Evolutionary conservation across 495 filamentous ascomycete genomes (phyloP), one percentile per base, ranked within the genome.

Genomic region (Hypoxylon fuscum): DNA sequence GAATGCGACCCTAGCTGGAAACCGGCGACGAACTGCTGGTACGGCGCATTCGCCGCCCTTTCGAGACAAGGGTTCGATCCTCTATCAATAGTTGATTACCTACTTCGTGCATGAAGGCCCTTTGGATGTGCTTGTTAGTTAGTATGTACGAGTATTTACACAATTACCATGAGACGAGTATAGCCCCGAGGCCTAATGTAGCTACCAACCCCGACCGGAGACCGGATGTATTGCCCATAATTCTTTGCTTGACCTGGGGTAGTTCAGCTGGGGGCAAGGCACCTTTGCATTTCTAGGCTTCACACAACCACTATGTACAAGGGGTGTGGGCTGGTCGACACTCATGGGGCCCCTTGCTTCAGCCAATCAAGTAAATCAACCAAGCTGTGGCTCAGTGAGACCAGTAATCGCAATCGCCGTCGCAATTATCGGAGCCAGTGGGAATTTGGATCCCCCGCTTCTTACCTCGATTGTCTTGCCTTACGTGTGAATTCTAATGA

Each of bases 1-100:
- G 31, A 49, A 21, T 6, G n/a, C 27, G 10, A 49, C 12, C 45
- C 45, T n/a, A n/a, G n/a, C 45, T 49, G 21, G 20, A 27, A 27
- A 8, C 25, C 25, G 25, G 25, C 25, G 25, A 27, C 25, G 25
- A 44, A 44, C 21, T 25, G 41, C 20, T 12, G 2, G 29, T 27
- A 23, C 5, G 35, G 12, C n/a, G 35, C 35, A 7, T 14, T 38
- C 35, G 35, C 35, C 42, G 11, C 11, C 12, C 12, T 1, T 10
- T 10, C 5, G 10, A 45, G 10, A 29, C 42, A 45, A 25, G 21
- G 23, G 23, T 14, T 27, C n/a, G 21, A 29, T 27, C 42, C 21
- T 45, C 11, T 25, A 15, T 42, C 17, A 11, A 42, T 42, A 42
- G 17, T 11, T 22, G 1, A 22, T 42, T 42, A 42, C 40, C 40